phyloP scores from a whole-genome alignment of 176 grass and related monocot species.

The Carex kokanica region DNA sequence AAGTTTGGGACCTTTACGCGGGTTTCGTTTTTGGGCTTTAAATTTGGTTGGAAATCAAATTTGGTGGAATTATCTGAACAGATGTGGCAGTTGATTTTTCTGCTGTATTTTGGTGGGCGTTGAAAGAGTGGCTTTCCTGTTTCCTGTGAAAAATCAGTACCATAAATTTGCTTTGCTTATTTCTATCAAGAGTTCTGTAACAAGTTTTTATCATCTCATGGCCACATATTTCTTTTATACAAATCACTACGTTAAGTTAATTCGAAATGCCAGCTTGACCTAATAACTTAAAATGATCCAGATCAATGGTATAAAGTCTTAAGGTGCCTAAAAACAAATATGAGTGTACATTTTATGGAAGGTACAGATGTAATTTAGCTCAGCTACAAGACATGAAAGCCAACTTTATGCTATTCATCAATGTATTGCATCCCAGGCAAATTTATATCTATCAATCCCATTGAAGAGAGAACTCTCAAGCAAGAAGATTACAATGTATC shows the following conservation, averaged over 20 bases:
- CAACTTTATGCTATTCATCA: neutral
- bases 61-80: constrained; percentile 9
- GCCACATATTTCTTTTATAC: neutral
- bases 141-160: constrained; percentile 9
- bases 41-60: constrained; percentile 17
- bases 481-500: constrained; percentile 15
- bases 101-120: neutral
- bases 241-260: neutral
- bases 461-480: neutral
- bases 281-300: neutral
- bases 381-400: neutral
- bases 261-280: neutral
- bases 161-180: neutral
- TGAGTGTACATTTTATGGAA: constrained; percentile 3
- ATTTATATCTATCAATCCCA: constrained; percentile 3
- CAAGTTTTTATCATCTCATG: neutral
- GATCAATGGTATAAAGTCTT: neutral
- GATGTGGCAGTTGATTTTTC: neutral
- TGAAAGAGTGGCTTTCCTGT: neutral
- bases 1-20: neutral
- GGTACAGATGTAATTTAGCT: neutral
- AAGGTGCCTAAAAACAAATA: neutral
- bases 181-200: constrained; percentile 7
- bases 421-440: neutral
- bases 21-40: neutral